A percentile compares a stretch with the other conserved stretches of the same genome.
phyloP scores from a whole-genome alignment of 495 filamentous ascomycete genomes.

The Trichodelitschia bisporula region DNA sequence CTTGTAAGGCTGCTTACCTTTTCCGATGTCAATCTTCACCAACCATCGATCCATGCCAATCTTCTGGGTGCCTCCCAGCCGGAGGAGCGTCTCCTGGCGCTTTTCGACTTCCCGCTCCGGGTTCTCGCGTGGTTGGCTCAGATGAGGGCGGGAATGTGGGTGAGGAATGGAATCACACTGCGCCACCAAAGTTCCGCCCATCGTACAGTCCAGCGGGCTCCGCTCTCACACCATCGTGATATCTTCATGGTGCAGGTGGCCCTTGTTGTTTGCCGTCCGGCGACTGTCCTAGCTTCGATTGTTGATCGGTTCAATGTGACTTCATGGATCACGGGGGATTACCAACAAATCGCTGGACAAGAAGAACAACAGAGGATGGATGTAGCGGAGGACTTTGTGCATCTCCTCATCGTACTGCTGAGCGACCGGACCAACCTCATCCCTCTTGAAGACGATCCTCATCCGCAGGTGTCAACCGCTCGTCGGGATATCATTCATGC shows the following conservation, averaged over 20 bases:
- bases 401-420: conserved; percentile 71
- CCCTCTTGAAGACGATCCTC: conserved; percentile 37
- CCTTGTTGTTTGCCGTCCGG: conserved; percentile 63
- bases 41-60: too few species aligned
- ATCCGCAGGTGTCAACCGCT: conserved; percentile 43
- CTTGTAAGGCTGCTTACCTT: conserved; percentile 41
- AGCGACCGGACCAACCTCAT: conserved; percentile 70
- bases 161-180: conserved; percentile 85
- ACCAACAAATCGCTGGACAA: conserved; percentile 36
- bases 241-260: conserved; percentile 87
- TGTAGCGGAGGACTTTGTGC: conserved; percentile 85
- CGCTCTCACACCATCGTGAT: conserved; percentile 82
- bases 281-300: conserved; percentile 65
- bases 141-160: conserved; percentile 97
- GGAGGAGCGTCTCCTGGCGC: conserved; percentile 50
- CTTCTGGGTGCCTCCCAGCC: conserved; percentile 26
- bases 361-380: conserved; percentile 76
- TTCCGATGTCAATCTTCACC: conserved; percentile 30
- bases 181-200: conserved; percentile 88
- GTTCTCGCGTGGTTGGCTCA: conserved; percentile 93
- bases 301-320: conserved; percentile 77
- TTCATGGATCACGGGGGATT: conserved; percentile 69
- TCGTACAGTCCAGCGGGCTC: conserved; percentile 59
- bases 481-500: conserved; percentile 79
- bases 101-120: conserved; percentile 80